Evolutionary conservation across 192 early-diverging fungal genomes (phyloP), one percentile per base, ranked within the genome.

Genomic region (Coemansia sp.): DNA sequence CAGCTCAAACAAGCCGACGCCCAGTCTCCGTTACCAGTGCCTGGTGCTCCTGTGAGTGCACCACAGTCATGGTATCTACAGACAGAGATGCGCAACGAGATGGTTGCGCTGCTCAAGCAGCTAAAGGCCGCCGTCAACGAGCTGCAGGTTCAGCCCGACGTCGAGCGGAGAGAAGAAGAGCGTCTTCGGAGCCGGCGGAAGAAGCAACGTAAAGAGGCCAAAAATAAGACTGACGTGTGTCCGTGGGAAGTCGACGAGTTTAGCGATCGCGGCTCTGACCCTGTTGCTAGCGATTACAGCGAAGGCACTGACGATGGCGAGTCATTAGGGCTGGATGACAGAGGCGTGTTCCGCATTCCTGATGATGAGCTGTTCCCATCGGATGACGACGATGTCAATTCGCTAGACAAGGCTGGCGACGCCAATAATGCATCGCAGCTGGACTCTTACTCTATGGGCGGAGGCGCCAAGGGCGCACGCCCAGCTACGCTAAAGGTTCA

Each of bases 231-330:
- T 4, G 75, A 77, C 38, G 75, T 82, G 23, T 82, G 80, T 39
- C 80, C 80, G 12, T 82, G 80, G 80, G 80, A 82, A 55, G 75
- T 67, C 32, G 80, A 77, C 23, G 80, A 83, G 69, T 83, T 83
- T 58, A 83, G 75, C 62, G 80, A 77, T 14, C 63, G 53, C 38
- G 55, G 67, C 27, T 68, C 67, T 4, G 66, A 46, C 14, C 48
- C 51, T 21, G 64, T 61, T 12, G 73, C 55, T 11, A 44, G 72
- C n/a, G 66, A 74, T 38, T 60, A 57, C 19, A 39, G 39, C 46
- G 60, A 53, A 34, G 65, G 32, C 42, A 42, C 25, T 14, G 69
- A 71, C 17, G 62, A 45, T n/a, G 44, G 15, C 36, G 68, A 45
- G 37, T 11, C 44, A 3, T 14, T 50, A 25, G 66, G 61, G 7